These are phyloP conservation scores for Colletotrichum camelliae DNA, from an alignment of 2,329 filamentous ascomycete species.

Conservation along the genomic window DNA sequence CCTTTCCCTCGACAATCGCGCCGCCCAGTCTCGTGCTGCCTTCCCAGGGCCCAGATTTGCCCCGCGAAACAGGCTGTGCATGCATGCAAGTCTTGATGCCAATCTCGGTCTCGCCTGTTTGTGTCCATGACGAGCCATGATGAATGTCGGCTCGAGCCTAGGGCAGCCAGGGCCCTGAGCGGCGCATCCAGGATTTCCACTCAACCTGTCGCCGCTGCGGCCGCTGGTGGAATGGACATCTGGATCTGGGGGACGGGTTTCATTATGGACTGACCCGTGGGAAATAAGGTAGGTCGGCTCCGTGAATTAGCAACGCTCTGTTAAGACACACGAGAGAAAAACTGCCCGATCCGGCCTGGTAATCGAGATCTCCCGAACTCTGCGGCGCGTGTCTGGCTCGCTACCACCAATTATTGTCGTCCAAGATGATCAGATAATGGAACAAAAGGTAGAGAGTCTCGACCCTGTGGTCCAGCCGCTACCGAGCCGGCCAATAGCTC, in stretches of 20 bases:
- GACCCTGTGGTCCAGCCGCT: neutral
- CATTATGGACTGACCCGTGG: neutral
- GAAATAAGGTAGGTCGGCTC: constrained; percentile 9
- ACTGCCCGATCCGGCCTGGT: constrained; percentile 3
- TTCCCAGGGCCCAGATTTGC: constrained; percentile 2
- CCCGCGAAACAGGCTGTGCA: constrained; percentile 20
- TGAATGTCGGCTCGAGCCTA: neutral
- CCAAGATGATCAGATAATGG: neutral
- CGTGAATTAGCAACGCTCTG: neutral
- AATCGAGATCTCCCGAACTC: constrained; percentile 13
- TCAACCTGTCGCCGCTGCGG: neutral
- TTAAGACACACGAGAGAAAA: neutral
- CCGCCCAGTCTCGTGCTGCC: neutral
- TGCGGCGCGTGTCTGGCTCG: neutral
- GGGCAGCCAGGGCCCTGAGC: neutral
- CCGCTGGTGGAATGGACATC: neutral
- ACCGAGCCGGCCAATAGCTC: neutral
- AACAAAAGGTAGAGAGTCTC: neutral
- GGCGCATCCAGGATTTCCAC: neutral
- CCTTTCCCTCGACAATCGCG: neutral
- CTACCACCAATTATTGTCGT: neutral
- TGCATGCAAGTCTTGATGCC: neutral
- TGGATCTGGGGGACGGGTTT: constrained; percentile 7
- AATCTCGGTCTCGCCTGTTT: constrained; percentile 15
- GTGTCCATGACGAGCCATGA: neutral